Percentiles rank a stretch among this genome's conserved stretches.
These are phyloP conservation scores for Leccinum pellstonianum DNA, from an alignment of 768 basidiomycete genomes.

Conservation along the genomic window DNA sequence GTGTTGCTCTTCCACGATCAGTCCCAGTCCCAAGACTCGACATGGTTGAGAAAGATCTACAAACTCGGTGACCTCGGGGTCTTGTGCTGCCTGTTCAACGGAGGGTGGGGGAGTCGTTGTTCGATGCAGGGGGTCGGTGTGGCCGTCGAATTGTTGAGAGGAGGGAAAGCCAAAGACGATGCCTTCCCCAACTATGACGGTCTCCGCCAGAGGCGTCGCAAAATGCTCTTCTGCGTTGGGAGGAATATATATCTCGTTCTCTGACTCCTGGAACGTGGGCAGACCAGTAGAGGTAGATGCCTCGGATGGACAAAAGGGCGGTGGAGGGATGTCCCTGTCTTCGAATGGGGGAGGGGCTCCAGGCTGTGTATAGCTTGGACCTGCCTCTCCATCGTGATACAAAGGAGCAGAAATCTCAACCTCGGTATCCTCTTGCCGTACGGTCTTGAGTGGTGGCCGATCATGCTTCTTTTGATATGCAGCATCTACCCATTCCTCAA, in stretches of 20 bases:
- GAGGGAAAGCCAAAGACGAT: slow-evolving; percentile 68
- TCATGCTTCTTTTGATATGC: slow-evolving; percentile 91
- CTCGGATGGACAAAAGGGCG: slow-evolving; percentile 53
- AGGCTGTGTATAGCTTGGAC: slow-evolving; percentile 64
- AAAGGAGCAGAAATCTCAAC: slow-evolving; percentile 57
- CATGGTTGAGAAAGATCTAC: slow-evolving; percentile 56
- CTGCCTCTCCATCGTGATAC: slow-evolving; percentile 71
- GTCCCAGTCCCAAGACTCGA: slow-evolving; percentile 55
- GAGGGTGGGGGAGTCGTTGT: slow-evolving; percentile 72
- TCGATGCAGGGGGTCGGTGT: slow-evolving; percentile 64
- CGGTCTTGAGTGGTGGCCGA: slow-evolving; percentile 68
- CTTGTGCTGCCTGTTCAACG: slow-evolving; percentile 69
- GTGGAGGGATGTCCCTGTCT: slow-evolving; percentile 78
- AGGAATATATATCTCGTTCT: slow-evolving; percentile 72
- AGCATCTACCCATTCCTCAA: slow-evolving; percentile 66
- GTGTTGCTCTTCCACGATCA: slow-evolving; percentile 54
- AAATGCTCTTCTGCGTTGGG: slow-evolving; percentile 36
- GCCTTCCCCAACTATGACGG: slow-evolving; percentile 70
- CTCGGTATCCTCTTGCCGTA: slow-evolving; percentile 66
- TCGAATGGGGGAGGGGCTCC: slow-evolving; percentile 83
- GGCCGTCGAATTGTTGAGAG: slow-evolving; percentile 79
- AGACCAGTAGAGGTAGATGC: slow-evolving; percentile 58
- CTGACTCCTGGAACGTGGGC: slow-evolving; percentile 80
- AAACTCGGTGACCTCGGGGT: slow-evolving; percentile 68
- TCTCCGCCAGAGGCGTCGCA: slow-evolving; percentile 33